A percentile compares a stretch with the other conserved stretches of the same genome.
These are phyloP conservation scores for Madurella fahalii DNA, from an alignment of 2,329 filamentous ascomycete species.

Conservation along the genomic window DNA sequence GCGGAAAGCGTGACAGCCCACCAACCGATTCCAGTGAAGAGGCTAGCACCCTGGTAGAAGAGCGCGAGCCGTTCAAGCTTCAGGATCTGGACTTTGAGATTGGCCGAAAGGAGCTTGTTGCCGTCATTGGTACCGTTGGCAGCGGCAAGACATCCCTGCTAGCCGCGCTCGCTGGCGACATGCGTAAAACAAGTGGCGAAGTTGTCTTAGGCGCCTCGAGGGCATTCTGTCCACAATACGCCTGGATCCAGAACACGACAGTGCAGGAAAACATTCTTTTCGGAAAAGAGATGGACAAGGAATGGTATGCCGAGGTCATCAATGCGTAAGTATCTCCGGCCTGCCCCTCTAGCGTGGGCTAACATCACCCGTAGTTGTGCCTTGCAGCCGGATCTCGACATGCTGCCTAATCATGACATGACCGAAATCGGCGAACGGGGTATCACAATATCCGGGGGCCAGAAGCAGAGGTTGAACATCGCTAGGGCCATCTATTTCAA, in stretches of 20 bases:
- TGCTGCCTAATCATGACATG: constrained; percentile 82
- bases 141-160: constrained; percentile 88
- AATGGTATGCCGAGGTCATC: constrained; percentile 82
- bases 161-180: constrained; percentile 85
- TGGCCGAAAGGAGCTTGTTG: constrained; percentile 71
- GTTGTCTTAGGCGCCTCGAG: constrained; percentile 73
- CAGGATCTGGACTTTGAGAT: constrained; percentile 63
- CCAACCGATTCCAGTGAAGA: constrained; percentile 45
- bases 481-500: constrained; percentile 74
- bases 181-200: constrained; percentile 75
- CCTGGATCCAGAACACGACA: constrained; percentile 94
- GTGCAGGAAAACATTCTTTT: constrained; percentile 88
- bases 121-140: constrained; percentile 83
- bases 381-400: constrained; percentile 78
- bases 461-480: constrained; percentile 94
- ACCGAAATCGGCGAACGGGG: constrained; percentile 95
- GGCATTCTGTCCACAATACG: constrained; percentile 92
- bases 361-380: constrained; percentile 56
- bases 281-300: constrained; percentile 68
- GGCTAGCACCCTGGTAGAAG: constrained; percentile 53
- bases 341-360: not conserved
- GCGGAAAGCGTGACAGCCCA: constrained; percentile 31
- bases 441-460: constrained; percentile 91
- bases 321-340: constrained; percentile 53
- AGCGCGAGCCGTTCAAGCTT: constrained; percentile 67